These are phyloP conservation scores for Boletus speciosus DNA, from an alignment of 768 basidiomycete genomes.

Conservation along the genomic window DNA sequence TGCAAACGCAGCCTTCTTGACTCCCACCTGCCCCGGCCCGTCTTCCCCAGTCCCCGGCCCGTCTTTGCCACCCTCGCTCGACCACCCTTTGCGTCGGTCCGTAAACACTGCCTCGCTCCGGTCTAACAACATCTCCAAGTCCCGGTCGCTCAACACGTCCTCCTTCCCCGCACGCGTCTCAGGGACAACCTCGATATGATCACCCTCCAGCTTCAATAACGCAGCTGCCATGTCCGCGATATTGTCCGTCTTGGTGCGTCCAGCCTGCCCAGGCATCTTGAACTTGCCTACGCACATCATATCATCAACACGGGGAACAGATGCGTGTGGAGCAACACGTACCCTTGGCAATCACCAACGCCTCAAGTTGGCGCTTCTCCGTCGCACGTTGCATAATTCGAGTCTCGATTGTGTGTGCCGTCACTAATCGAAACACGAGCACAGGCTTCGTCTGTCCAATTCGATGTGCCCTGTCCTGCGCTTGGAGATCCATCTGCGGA, in stretches of 20 bases:
- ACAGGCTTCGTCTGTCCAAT: conserved; percentile 94
- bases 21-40: conserved; percentile 1
- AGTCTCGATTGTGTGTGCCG: conserved; percentile 86
- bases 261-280: conserved; percentile 62
- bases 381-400: conserved; percentile 86
- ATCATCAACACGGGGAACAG: neutral
- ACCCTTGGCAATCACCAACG: conserved; percentile 93
- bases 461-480: conserved; percentile 92
- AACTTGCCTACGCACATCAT: conserved; percentile 60
- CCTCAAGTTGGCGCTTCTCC: conserved; percentile 88
- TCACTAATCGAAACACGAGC: conserved; percentile 83
- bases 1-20: conserved; percentile 61
- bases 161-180: conserved; percentile 61
- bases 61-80: conserved; percentile 34
- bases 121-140: conserved; percentile 79
- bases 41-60: neutral
- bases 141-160: conserved; percentile 75
- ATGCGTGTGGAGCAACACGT: neutral
- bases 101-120: conserved; percentile 70
- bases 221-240: conserved; percentile 80
- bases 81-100: conserved; percentile 73
- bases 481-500: conserved; percentile 96
- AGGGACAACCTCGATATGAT: conserved; percentile 85
- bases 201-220: conserved; percentile 76
- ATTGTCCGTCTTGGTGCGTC: conserved; percentile 54